Evolutionary conservation across 2,329 filamentous ascomycete species (phyloP), one percentile per base, ranked within the genome.

Genomic region (Calonectria multiphialidica): DNA sequence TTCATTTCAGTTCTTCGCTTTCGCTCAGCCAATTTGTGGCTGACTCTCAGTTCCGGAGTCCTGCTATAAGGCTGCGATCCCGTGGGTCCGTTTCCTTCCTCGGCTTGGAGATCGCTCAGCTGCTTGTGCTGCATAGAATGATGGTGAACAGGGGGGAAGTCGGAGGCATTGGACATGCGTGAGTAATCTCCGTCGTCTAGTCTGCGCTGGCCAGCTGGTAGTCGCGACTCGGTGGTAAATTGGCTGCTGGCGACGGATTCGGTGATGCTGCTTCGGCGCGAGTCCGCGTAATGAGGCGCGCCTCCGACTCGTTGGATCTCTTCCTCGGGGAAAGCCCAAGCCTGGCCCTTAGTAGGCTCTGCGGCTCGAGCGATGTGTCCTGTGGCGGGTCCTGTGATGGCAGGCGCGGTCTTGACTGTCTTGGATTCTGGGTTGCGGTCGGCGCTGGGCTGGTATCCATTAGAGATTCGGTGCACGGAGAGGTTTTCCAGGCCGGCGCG

Each of bases 1-100:
- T 97, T 97, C 94, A 97, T 97, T 81, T 97, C 94, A 10, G 94
- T 96, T 72, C 94, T 88, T 45, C 94, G 90, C 85, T 97, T 97
- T 44, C 94, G 89, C 83, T 97, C 94, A 0, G 94, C 94, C 68
- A 97, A 89, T 83, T 97, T 97, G 84, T 97, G 94, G 80, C 94
- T 96, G 61, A 96, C 90, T 25, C 94, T 90, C 45, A 97, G 87
- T 82, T 97, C 94, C 0, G 94, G 94, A 0, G 94, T 97, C 47
- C 94, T 88, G 78, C 94, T 96, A 82, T 97, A 97, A 2, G 94
- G 95, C 75, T 95, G 93, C 28, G 90, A 88, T 13, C 91, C 89
- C 1, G 84, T 85, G 16, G 83, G 86, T 65, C 88, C 88, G 28
- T 74, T 77, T 2, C 84, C 86, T 66, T 92, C 90, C 76, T 92